Conservation (phyloP, 2,329 filamentous ascomycete genomes). For the Aspergillus cejpii region DNA sequence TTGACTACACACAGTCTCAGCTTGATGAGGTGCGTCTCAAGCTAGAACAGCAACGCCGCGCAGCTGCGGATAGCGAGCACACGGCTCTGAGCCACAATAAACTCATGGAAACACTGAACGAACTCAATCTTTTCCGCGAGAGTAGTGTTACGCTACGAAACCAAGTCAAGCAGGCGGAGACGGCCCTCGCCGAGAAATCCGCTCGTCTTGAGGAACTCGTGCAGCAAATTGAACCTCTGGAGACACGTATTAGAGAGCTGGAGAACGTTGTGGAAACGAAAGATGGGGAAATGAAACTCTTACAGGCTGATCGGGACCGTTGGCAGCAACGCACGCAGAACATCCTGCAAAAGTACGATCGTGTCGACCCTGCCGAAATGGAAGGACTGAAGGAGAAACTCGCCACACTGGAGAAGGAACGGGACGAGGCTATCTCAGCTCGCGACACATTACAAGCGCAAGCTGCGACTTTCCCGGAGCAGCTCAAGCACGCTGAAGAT, state of each 20-base stretch:
- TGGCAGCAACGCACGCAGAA: conserved; percentile 96
- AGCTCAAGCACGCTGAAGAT: conserved; percentile 44
- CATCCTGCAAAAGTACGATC: conserved; percentile 92
- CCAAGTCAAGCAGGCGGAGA: conserved; percentile 72
- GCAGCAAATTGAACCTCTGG: conserved; percentile 70
- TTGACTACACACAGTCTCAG: conserved; percentile 78
- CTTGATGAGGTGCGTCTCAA: conserved; percentile 84
- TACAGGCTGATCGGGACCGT: conserved; percentile 84
- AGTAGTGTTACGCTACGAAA: conserved; percentile 86
- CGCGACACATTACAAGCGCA: conserved; percentile 48
- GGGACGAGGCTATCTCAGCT: conserved; percentile 56
- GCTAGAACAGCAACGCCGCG: conserved; percentile 78
- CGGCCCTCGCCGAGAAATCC: conserved; percentile 67
- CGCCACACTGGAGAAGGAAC: conserved; percentile 57
- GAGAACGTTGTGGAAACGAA: conserved; percentile 74
- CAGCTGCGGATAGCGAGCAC: conserved; percentile 65
- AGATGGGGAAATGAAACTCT: conserved; percentile 78
- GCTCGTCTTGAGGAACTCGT: conserved; percentile 68
- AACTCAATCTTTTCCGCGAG: conserved; percentile 92
- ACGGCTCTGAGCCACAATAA: conserved; percentile 76
- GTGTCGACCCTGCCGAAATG: conserved; percentile 86
- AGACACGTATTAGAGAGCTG: conserved; percentile 71
- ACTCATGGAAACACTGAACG: conserved; percentile 88
- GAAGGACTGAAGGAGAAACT: conserved; percentile 81
- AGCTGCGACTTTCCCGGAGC: conserved; percentile 43